Evolutionary conservation across 495 filamentous ascomycete genomes (phyloP).

Genomic region (Neurospora tetrasperma): DNA sequence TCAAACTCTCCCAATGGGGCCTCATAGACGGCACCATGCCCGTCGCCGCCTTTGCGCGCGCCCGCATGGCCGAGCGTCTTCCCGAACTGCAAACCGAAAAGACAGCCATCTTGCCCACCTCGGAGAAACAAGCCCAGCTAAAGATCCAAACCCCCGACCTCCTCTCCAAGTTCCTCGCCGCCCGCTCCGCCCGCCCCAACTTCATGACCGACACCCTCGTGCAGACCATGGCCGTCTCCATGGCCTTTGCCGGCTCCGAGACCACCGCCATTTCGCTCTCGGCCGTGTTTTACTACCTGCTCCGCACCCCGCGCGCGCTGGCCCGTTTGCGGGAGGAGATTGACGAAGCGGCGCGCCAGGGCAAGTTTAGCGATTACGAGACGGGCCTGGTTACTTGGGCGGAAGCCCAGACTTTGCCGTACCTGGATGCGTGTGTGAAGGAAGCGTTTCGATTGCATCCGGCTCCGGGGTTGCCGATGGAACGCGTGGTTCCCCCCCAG

Average conservation of each 20-base stretch:
- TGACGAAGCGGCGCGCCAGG: conserved; percentile 37
- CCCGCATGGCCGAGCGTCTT: conserved; percentile 42
- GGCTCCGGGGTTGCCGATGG: conserved; percentile 49
- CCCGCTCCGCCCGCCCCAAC: conserved; percentile 46
- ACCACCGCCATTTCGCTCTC: conserved; percentile 54
- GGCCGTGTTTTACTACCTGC: conserved; percentile 55
- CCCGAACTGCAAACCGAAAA: conserved; percentile 25
- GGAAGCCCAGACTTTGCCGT: conserved; percentile 47
- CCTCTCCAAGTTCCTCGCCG: conserved; percentile 50
- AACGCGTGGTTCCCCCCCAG: conserved; percentile 50
- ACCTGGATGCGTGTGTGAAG: conserved; percentile 59
- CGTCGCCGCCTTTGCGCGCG: conserved; percentile 50
- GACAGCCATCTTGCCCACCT: conserved; percentile 26
- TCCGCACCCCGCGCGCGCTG: conserved; percentile 41
- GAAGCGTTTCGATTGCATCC: conserved; percentile 60
- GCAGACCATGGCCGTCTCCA: conserved; percentile 53
- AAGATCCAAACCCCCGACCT: conserved; percentile 47
- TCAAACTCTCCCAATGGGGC: conserved; percentile 37
- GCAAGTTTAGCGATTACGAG: conserved; percentile 40
- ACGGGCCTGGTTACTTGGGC: conserved; percentile 48
- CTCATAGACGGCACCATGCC: conserved; percentile 48
- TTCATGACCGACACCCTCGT: conserved; percentile 58
- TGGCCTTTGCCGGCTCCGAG: conserved; percentile 55
- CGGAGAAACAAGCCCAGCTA: conserved; percentile 22
- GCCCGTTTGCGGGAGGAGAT: conserved; percentile 40